These are phyloP conservation scores for Mycotypha africana DNA, from an alignment of 371 early-diverging fungal species.

Conservation along the genomic window DNA sequence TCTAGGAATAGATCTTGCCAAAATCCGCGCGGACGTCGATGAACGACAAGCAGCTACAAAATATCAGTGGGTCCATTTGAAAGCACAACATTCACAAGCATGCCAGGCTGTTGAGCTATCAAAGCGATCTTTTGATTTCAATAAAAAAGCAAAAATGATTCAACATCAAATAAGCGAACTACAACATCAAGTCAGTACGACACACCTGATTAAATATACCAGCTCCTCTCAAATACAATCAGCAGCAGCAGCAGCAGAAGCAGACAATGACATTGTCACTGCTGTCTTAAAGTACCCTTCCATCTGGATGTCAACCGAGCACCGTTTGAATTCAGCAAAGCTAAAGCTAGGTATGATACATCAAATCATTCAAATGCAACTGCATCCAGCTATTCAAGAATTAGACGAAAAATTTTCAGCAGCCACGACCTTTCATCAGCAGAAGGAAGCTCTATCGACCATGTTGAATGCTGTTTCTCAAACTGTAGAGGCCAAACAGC, in stretches of 20 bases:
- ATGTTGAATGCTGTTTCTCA: constrained; percentile 28
- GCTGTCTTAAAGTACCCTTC: constrained; percentile 28
- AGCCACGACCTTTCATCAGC: constrained; percentile 29
- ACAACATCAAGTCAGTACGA: constrained; percentile 29
- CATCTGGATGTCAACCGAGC: constrained; percentile 36
- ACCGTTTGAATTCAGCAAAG: constrained; percentile 32
- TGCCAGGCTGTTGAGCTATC: constrained; percentile 22
- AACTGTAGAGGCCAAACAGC: constrained; percentile 30
- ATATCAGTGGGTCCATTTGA: constrained; percentile 31
- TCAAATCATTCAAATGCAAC: constrained; percentile 34
- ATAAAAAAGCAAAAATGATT: constrained; percentile 42
- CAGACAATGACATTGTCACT: constrained; percentile 20
- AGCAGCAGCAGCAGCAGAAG: too few relatives aligned
- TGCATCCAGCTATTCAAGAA: constrained; percentile 29
- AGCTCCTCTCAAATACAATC: too few relatives aligned
- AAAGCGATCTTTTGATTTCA: constrained; percentile 30
- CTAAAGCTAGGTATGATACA: constrained; percentile 36
- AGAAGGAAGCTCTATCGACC: constrained; percentile 39
- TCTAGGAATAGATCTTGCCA: constrained; percentile 11
- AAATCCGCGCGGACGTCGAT: constrained; percentile 18
- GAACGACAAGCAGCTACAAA: constrained; percentile 25
- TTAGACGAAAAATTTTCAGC: constrained; percentile 34
- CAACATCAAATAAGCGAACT: constrained; percentile 36
- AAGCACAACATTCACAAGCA: constrained; percentile 20
- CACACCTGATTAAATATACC: constrained; percentile 18